Conservation (phyloP, 148 eudicot genomes). For the Camellia granthamiana region DNA sequence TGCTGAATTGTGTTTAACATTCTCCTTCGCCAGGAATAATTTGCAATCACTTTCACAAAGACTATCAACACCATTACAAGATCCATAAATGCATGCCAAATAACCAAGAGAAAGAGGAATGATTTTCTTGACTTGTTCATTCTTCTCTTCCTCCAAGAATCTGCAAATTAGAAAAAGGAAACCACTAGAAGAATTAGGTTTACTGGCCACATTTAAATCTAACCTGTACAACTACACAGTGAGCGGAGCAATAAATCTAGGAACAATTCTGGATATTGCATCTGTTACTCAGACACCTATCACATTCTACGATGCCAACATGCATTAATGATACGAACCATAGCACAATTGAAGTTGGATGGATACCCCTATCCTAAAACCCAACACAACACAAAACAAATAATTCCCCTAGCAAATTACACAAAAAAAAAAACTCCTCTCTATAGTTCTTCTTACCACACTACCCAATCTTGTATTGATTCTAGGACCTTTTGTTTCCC, state of each 20-base stretch:
- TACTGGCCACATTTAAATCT: background rate
- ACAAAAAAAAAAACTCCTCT: background rate
- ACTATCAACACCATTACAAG: slow-evolving; percentile 33
- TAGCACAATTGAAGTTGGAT: background rate
- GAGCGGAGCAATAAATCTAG: slow-evolving; percentile 11
- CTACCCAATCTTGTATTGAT: background rate
- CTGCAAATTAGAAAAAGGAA: slow-evolving; percentile 36
- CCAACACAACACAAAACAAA: background rate
- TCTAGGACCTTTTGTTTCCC: background rate
- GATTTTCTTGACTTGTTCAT: slow-evolving; percentile 59
- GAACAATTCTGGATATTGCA: background rate
- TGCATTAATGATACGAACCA: slow-evolving; percentile 7
- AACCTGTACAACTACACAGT: background rate
- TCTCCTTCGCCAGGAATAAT: slow-evolving; percentile 34
- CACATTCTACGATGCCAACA: background rate
- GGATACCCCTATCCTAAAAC: background rate
- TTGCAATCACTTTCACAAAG: slow-evolving; percentile 42
- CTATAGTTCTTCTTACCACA: background rate
- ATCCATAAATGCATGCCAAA: slow-evolving; percentile 72
- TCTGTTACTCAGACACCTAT: background rate
- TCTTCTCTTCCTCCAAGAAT: slow-evolving; percentile 58
- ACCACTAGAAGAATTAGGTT: background rate
- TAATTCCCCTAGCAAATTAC: background rate
- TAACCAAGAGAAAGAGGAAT: slow-evolving; percentile 67
- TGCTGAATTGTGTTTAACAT: slow-evolving; percentile 26